These are phyloP conservation scores for Tulasnella sp. DNA, from an alignment of 768 basidiomycete genomes.

Conservation along the genomic window DNA sequence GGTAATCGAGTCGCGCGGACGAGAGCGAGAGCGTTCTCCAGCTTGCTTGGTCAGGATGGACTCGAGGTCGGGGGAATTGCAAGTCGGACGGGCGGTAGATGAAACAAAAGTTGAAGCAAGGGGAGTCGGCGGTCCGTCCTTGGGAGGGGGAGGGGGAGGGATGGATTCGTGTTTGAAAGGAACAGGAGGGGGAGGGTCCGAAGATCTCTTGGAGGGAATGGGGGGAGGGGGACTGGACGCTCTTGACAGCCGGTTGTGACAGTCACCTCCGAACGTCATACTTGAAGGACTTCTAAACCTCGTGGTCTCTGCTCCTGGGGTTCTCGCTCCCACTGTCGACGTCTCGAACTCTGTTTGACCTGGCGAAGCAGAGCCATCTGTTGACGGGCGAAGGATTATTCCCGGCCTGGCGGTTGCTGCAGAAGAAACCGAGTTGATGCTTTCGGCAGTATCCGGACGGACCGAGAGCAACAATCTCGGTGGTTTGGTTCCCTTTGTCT, in stretches of 20 bases:
- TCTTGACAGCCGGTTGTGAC: constrained; percentile 8
- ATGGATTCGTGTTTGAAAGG: constrained; percentile 14
- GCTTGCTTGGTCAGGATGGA: not conserved
- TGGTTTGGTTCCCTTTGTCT: constrained; percentile 3
- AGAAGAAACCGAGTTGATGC: constrained; percentile 6
- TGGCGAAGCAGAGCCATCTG: not conserved
- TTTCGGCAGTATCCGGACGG: constrained; percentile 5
- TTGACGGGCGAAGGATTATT: constrained; percentile 12
- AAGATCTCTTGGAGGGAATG: constrained; percentile 8
- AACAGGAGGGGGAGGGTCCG: constrained; percentile 12
- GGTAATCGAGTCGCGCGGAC: not conserved
- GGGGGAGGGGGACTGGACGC: not conserved
- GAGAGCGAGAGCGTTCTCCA: not conserved
- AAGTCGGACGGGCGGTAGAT: not conserved
- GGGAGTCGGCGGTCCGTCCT: not conserved
- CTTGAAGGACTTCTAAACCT: constrained; percentile 16
- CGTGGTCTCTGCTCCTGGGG: not conserved
- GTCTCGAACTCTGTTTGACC: not conserved
- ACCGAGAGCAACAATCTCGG: constrained; percentile 7
- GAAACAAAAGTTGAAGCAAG: not conserved
- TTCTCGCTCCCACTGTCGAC: not conserved
- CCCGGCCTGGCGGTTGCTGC: constrained; percentile 8
- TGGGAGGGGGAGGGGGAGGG: constrained; percentile 2
- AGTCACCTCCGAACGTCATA: constrained; percentile 25
- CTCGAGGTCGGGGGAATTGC: not conserved